A percentile compares a stretch with the other conserved stretches of the same genome.
These are phyloP conservation scores for Thalassiosira profunda DNA, from an alignment of 108 stramenopile species.

Conservation along the genomic window DNA sequence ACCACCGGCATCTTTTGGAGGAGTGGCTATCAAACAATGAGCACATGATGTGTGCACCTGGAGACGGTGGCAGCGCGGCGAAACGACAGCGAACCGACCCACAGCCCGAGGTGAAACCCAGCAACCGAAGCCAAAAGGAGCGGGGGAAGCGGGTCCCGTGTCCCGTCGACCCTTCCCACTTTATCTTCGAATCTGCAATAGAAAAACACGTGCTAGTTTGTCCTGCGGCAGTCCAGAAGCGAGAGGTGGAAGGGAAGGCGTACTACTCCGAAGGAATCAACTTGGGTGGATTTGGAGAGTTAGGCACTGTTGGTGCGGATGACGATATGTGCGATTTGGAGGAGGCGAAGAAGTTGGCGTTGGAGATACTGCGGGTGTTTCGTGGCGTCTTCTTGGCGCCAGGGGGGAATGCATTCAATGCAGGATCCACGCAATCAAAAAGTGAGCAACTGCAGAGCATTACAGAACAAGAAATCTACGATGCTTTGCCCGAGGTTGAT, in stretches of 20 bases:
- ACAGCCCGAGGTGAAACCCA: background rate
- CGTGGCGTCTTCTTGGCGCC: conserved; percentile 46
- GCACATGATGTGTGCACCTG: conserved; percentile 16
- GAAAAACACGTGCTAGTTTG: conserved; percentile 71
- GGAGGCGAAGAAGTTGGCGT: conserved; percentile 60
- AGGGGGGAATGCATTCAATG: background rate
- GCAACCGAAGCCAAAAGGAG: conserved; percentile 9
- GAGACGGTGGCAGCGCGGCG: background rate
- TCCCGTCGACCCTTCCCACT: conserved; percentile 86
- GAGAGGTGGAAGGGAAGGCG: conserved; percentile 33
- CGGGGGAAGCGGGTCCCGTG: conserved; percentile 82
- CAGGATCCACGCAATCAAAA: background rate
- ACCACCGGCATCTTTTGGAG: conserved; percentile 42
- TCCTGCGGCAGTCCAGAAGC: conserved; percentile 57
- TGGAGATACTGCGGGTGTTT: conserved; percentile 63
- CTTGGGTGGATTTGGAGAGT: conserved; percentile 66
- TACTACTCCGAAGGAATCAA: conserved; percentile 70
- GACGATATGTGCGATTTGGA: conserved; percentile 10
- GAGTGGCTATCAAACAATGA: conserved; percentile 51
- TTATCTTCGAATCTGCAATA: conserved; percentile 66
- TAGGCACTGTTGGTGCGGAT: conserved; percentile 7
- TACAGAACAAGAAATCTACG: conserved; percentile 59
- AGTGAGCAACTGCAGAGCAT: conserved; percentile 19
- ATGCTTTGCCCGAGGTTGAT: conserved; percentile 59
- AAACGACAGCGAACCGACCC: background rate